phyloP scores from a whole-genome alignment of 208 protist genomes.

The Trypanosoma brucei region DNA sequence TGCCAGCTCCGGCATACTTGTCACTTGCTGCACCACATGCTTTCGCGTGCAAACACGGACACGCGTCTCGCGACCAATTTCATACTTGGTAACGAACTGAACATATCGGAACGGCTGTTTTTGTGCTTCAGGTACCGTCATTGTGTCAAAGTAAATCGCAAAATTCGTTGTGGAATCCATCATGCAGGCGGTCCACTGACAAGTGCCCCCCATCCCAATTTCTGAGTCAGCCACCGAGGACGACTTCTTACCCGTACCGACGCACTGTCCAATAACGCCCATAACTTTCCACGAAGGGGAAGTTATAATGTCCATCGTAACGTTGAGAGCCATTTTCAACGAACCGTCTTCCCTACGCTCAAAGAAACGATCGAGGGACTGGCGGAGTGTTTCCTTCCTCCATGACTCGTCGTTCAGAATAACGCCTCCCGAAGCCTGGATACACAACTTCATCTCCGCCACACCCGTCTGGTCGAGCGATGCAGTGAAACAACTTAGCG shows the following conservation, averaged over 20 bases:
- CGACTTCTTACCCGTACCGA: slow-evolving; percentile 91
- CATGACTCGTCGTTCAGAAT: slow-evolving; percentile 97
- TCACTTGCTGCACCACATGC: slow-evolving; percentile 41
- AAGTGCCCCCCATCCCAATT: slow-evolving; percentile 96
- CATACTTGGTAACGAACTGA: slow-evolving; percentile 96
- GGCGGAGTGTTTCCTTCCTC: slow-evolving; percentile 92
- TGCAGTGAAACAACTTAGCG: slow-evolving; percentile 95
- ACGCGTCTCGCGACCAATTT: slow-evolving; percentile 73
- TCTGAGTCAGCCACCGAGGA: slow-evolving; percentile 79
- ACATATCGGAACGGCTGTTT: slow-evolving; percentile 58
- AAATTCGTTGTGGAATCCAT: slow-evolving; percentile 92
- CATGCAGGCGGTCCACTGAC: slow-evolving; percentile 95
- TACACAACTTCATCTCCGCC: slow-evolving; percentile 95
- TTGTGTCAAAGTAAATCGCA: slow-evolving; percentile 97
- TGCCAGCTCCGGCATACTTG: slow-evolving; percentile 59
- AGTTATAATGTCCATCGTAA: slow-evolving; percentile 94
- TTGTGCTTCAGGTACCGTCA: slow-evolving; percentile 22
- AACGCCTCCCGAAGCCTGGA: slow-evolving; percentile 91
- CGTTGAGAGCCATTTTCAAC: slow-evolving; percentile 94
- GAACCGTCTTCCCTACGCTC: slow-evolving; percentile 70
- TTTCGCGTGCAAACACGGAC: slow-evolving; percentile 88
- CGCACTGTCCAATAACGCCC: slow-evolving; percentile 91
- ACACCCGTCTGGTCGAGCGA: slow-evolving; percentile 96
- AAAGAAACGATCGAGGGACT: slow-evolving; percentile 92
- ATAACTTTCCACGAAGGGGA: slow-evolving; percentile 94